Evolutionary conservation across 1,284 basidiomycete species (phyloP).

Genomic region (Takashimella koratensis): DNA sequence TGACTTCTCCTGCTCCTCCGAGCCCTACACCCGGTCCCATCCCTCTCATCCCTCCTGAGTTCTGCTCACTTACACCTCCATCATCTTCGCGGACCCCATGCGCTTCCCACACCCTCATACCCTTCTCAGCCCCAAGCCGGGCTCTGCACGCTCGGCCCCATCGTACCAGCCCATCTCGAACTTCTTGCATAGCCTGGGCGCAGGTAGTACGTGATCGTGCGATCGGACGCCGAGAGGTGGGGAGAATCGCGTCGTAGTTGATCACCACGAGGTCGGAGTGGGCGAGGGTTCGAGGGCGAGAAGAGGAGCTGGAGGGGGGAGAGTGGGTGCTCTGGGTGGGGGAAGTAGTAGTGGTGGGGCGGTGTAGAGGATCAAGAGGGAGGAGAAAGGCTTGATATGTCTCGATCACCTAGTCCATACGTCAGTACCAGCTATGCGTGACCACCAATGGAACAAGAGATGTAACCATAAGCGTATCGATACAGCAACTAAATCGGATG

Average conservation of each 20-base stretch:
- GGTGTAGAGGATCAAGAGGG: too few species aligned
- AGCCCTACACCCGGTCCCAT: constrained; percentile 6
- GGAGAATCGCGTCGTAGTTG: constrained; percentile 40
- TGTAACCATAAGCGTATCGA: too few species aligned
- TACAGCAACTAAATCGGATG: too few species aligned
- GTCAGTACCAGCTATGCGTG: background rate
- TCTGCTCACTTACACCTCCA: too few species aligned
- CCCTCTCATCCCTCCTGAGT: too few species aligned
- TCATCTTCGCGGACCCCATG: too few species aligned
- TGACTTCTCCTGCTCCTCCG: constrained; percentile 6
- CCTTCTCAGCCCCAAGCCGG: background rate
- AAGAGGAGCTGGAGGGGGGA: background rate
- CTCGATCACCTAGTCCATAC: constrained; percentile 43
- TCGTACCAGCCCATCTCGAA: constrained; percentile 23
- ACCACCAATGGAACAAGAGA: background rate
- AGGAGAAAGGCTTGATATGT: constrained; percentile 36
- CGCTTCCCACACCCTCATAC: too few species aligned
- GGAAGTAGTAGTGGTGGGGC: too few species aligned
- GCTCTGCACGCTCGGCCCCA: constrained; percentile 15
- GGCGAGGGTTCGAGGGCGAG: background rate
- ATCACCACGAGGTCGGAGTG: constrained; percentile 16
- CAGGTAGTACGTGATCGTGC: constrained; percentile 28
- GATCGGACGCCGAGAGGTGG: constrained; percentile 18
- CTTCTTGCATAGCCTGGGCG: constrained; percentile 18
- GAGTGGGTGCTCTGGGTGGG: background rate